A percentile compares a stretch with the other conserved stretches of the same genome.
phyloP scores from a whole-genome alignment of 192 early-diverging fungal species.

The Umbelopsis ramanniana region DNA sequence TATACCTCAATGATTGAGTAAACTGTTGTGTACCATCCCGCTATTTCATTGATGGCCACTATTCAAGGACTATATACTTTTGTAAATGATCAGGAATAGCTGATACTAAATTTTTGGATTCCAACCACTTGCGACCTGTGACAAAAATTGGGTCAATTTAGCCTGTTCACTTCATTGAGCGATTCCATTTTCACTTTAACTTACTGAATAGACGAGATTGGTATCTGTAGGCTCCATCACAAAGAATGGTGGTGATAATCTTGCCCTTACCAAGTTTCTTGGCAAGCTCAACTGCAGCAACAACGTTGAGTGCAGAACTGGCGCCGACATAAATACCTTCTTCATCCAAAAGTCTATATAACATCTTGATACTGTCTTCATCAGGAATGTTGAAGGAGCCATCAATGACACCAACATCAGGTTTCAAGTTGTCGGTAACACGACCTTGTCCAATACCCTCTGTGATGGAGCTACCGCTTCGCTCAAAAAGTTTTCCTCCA shows the following conservation, averaged over 20 bases:
- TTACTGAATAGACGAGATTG: conserved; percentile 81
- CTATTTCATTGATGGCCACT: background rate
- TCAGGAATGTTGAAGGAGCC: conserved; percentile 85
- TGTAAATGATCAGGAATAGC: conserved; percentile 84
- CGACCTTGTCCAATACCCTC: conserved; percentile 96
- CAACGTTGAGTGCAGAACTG: conserved; percentile 91
- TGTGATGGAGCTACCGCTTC: conserved; percentile 86
- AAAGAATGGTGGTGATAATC: conserved; percentile 85
- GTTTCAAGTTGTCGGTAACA: conserved; percentile 87
- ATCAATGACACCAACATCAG: conserved; percentile 80
- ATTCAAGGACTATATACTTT: conserved; percentile 81
- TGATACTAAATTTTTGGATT: conserved; percentile 76
- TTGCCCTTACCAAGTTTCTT: conserved; percentile 79
- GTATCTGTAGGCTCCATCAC: conserved; percentile 90
- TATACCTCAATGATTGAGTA: no score
- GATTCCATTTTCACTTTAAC: conserved; percentile 17
- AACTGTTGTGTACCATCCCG: background rate
- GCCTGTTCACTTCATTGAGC: background rate
- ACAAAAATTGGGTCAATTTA: background rate
- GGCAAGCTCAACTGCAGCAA: conserved; percentile 90
- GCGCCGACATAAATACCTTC: conserved; percentile 95
- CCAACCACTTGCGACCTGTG: conserved; percentile 77
- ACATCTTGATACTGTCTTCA: conserved; percentile 80
- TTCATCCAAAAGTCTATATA: conserved; percentile 89
- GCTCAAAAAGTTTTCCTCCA: conserved; percentile 65